These are phyloP conservation scores for Monosporascus ibericus DNA, from an alignment of 2,329 filamentous ascomycete species.

Conservation along the genomic window DNA sequence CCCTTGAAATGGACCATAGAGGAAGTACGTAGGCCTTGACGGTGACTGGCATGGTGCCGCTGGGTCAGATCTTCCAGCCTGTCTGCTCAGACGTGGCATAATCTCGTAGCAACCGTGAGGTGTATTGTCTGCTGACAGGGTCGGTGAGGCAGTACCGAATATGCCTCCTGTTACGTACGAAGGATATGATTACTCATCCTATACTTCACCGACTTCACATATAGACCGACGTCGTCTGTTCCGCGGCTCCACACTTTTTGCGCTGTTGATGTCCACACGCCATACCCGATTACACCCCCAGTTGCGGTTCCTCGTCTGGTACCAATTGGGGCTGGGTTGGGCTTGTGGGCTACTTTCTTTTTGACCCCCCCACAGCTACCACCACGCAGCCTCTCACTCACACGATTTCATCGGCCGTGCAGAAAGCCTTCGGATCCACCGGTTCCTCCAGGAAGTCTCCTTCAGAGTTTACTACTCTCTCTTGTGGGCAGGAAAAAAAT, in stretches of 20 bases:
- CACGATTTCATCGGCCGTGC: not conserved
- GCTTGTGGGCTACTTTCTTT: conserved; percentile 18
- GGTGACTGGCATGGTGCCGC: not conserved
- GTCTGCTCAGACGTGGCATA: not conserved
- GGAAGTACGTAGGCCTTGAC: conserved; percentile 2
- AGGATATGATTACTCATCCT: conserved; percentile 17
- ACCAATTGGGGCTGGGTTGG: conserved; percentile 17
- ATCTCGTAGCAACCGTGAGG: not conserved
- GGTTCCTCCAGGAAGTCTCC: conserved; percentile 20
- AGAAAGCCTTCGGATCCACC: conserved; percentile 17
- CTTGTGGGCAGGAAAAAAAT: conserved; percentile 12
- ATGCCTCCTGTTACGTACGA: conserved; percentile 8
- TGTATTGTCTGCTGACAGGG: conserved; percentile 17
- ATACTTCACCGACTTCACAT: conserved; percentile 26
- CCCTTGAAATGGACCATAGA: conserved; percentile 2
- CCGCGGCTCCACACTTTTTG: conserved; percentile 21
- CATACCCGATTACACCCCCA: conserved; percentile 17
- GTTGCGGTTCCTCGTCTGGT: conserved; percentile 6
- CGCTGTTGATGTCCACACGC: conserved; percentile 21
- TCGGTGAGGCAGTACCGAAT: conserved; percentile 23
- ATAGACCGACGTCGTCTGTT: conserved; percentile 23
- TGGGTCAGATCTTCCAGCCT: conserved; percentile 1
- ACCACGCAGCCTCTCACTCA: conserved; percentile 8
- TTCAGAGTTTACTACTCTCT: conserved; percentile 22
- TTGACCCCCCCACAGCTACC: conserved; percentile 21